These are phyloP conservation scores for Gaertneriomyces sp. DNA, from an alignment of 192 early-diverging fungal species.

Conservation along the genomic window DNA sequence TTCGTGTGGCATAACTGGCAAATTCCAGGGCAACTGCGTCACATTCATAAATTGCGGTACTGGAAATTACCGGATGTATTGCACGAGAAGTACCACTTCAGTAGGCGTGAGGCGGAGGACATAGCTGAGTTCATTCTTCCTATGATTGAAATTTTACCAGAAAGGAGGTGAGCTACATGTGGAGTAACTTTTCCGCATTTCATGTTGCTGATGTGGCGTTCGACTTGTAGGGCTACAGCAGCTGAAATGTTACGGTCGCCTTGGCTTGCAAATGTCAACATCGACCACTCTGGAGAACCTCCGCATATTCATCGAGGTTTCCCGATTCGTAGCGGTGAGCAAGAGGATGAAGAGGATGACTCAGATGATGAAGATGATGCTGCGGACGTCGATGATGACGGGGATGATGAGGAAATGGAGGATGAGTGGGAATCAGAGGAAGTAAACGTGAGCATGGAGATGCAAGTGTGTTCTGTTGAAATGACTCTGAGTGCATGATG, in stretches of 20 bases:
- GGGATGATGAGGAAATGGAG: slow-evolving; percentile 25
- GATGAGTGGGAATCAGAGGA: slow-evolving; percentile 14
- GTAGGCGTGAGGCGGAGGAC: slow-evolving; percentile 62
- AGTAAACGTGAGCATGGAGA: background rate
- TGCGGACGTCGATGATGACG: slow-evolving; percentile 18
- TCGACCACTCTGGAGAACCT: slow-evolving; percentile 22
- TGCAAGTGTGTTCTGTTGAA: slow-evolving; percentile 1
- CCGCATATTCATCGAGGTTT: slow-evolving; percentile 30
- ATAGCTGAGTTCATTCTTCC: slow-evolving; percentile 79
- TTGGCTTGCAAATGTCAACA: slow-evolving; percentile 36
- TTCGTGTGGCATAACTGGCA: background rate
- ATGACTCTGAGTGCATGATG: background rate
- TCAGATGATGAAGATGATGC: slow-evolving; percentile 12
- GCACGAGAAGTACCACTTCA: slow-evolving; percentile 83
- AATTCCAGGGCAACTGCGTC: slow-evolving; percentile 65
- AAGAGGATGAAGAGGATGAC: slow-evolving; percentile 26
- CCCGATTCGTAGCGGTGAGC: slow-evolving; percentile 22
- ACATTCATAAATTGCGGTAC: slow-evolving; percentile 80
- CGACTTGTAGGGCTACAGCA: slow-evolving; percentile 35
- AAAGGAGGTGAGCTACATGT: slow-evolving; percentile 9
- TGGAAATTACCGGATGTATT: slow-evolving; percentile 82
- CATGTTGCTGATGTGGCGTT: background rate
- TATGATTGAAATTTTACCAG: slow-evolving; percentile 57
- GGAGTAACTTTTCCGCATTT: background rate
- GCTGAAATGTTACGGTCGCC: slow-evolving; percentile 40